Conservation (phyloP, 139 green algal genomes). For the Ulvella scutata region DNA sequence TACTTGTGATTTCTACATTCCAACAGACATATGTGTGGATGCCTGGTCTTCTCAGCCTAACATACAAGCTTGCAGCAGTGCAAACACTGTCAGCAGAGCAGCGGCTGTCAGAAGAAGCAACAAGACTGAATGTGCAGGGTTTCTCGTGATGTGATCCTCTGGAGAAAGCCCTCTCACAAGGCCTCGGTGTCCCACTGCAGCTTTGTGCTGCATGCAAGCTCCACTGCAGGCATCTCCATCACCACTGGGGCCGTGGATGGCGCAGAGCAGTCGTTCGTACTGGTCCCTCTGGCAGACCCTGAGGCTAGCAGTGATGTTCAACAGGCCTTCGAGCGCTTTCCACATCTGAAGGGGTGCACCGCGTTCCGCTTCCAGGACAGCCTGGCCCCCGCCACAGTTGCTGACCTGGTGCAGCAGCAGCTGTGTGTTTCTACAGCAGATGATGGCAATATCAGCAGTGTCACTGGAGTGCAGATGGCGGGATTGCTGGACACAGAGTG, state of each 20-base stretch:
- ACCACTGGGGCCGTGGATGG: slow-evolving; percentile 11
- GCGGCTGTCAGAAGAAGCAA: background rate
- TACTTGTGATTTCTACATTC: background rate
- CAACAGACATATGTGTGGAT: background rate
- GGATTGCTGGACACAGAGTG: background rate
- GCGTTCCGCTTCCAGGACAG: slow-evolving; percentile 18
- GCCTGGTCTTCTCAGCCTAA: background rate
- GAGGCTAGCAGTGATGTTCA: slow-evolving; percentile 20
- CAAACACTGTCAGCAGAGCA: no score
- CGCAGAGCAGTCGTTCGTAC: background rate
- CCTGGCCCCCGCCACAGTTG: background rate
- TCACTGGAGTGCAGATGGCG: slow-evolving; percentile 37
- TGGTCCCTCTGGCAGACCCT: background rate
- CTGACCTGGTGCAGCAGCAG: slow-evolving; percentile 6
- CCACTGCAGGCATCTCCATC: slow-evolving; percentile 17
- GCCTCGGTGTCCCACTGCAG: slow-evolving; percentile 2
- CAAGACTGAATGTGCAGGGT: slow-evolving; percentile 13
- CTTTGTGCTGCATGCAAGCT: slow-evolving; percentile 28
- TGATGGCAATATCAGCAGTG: slow-evolving; percentile 20
- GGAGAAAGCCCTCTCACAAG: slow-evolving; percentile 24
- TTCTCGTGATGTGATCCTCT: slow-evolving; percentile 14
- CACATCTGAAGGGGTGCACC: slow-evolving; percentile 41
- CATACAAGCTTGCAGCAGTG: background rate
- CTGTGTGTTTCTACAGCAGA: background rate
- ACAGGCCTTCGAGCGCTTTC: slow-evolving; percentile 25